Percentiles rank a stretch among this genome's conserved stretches.
Conservation (phyloP, 2,329 filamentous ascomycete genomes). For the Colletotrichum sp. region DNA sequence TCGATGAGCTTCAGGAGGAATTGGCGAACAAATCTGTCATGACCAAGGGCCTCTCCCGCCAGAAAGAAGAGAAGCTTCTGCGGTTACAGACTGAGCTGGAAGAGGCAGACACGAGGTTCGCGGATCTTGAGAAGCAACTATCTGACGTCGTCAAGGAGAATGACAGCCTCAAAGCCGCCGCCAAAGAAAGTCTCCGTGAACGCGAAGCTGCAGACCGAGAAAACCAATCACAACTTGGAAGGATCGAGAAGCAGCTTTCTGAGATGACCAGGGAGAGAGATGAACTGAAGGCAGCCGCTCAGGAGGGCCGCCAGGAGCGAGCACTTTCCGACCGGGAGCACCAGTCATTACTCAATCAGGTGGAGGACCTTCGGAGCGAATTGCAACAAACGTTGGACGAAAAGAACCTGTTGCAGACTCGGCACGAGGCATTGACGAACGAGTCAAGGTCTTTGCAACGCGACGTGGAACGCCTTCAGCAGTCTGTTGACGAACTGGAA, state of each 20-base stretch:
- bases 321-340: slow-evolving; percentile 43
- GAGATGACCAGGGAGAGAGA: slow-evolving; percentile 52
- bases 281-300: slow-evolving; percentile 47
- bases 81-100: slow-evolving; percentile 72
- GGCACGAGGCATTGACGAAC: slow-evolving; percentile 69
- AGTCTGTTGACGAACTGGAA: slow-evolving; percentile 51
- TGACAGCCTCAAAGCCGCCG: slow-evolving; percentile 46
- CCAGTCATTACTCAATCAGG: slow-evolving; percentile 48
- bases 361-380: slow-evolving; percentile 64
- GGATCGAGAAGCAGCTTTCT: slow-evolving; percentile 55
- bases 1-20: slow-evolving; percentile 75
- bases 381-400: slow-evolving; percentile 65
- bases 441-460: slow-evolving; percentile 72
- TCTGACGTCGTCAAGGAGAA: slow-evolving; percentile 51
- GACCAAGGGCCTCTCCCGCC: slow-evolving; percentile 75
- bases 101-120: slow-evolving; percentile 51
- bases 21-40: slow-evolving; percentile 80
- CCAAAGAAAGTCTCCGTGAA: slow-evolving; percentile 49
- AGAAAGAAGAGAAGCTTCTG: slow-evolving; percentile 73
- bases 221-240: slow-evolving; percentile 44
- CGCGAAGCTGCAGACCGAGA: slow-evolving; percentile 44
- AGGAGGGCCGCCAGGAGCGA: slow-evolving; percentile 49
- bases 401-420: slow-evolving; percentile 71
- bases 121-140: slow-evolving; percentile 57
- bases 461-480: slow-evolving; percentile 60